Evolutionary conservation across 768 basidiomycete species (phyloP), one percentile per base, ranked within the genome.

Genomic region (Suillus subaureus): DNA sequence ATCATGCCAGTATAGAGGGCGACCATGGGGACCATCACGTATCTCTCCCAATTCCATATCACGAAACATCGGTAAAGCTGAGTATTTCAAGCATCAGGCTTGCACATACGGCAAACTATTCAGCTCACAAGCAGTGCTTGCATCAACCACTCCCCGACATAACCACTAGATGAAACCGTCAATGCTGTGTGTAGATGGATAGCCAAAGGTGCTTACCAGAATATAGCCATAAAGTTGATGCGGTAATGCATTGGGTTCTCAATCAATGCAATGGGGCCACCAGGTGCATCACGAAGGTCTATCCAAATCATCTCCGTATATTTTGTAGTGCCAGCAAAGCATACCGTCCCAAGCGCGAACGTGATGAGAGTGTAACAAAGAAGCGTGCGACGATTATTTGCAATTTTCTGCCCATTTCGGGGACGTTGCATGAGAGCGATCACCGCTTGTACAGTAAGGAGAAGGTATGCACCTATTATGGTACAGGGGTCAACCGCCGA

Each of bases 301-400:
- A 55, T 35, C 54, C 54, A 55, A 7, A 55, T 55, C 33, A 55
- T 55, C 31, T 55, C 54, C 54, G 54, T 55, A 13, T n/a, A 55
- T 33, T 35, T 55, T 13, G 21, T 21, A 4, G n/a, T 13, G 54
- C 33, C 6, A 55, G 33, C 54, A 13, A 55, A 55, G 21, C 5
- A 2, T n/a, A 33, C 4, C 21, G 31, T 55, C 18, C 6, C 21
- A 33, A 55, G 31, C 1, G 31, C 6, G 33, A 55, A 55, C 11
- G 54, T 35, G 54, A 55, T n/a, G 54, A 55, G 31, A 5, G 21
- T 55, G 21, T 55, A 55, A 35, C 54, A 55, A 35, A 55, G 6
- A 33, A 55, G 54, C 6, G 33, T 13, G 31, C 31, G 33, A 35
- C 12, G 54, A 33, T 40, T 43, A 4, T 61, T 12, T 26, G 40